Evolutionary conservation across 169 alveolate species (phyloP).

Genomic region (Cryptosporidium xiaoi): DNA sequence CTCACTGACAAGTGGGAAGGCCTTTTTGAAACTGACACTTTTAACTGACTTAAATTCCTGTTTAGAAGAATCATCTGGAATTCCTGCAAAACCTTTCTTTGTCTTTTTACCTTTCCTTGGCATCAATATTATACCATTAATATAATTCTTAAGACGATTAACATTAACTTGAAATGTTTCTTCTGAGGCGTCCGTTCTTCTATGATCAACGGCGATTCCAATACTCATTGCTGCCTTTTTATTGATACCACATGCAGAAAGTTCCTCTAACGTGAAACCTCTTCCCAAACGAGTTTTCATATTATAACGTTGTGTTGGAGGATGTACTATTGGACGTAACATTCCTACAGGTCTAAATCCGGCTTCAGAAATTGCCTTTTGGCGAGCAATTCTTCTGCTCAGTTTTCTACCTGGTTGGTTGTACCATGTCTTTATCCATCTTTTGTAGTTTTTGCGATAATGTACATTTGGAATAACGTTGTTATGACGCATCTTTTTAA

Average conservation of each 20-base stretch:
- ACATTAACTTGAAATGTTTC: constrained; percentile 95
- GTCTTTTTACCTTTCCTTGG: constrained; percentile 95
- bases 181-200: constrained; percentile 94
- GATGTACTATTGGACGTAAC: constrained; percentile 94
- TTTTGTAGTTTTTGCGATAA: constrained; percentile 96
- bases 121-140: constrained; percentile 93
- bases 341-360: constrained; percentile 96
- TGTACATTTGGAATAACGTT: constrained; percentile 97
- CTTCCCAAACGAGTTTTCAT: constrained; percentile 95
- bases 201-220: constrained; percentile 98
- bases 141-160: constrained; percentile 94
- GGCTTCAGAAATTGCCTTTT: constrained; percentile 87
- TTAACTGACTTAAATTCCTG: constrained; percentile 78
- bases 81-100: constrained; percentile 96
- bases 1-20: constrained; percentile 13
- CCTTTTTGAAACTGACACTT: constrained; percentile 48
- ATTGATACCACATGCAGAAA: constrained; percentile 92
- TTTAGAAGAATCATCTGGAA: constrained; percentile 89
- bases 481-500: constrained; percentile 91
- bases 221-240: constrained; percentile 95
- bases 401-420: constrained; percentile 97
- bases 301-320: constrained; percentile 97
- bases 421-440: constrained; percentile 97
- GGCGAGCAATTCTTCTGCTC: constrained; percentile 91
- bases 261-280: constrained; percentile 98